These are phyloP conservation scores for Calamus simplicifolius DNA, from an alignment of 176 grass and related monocot species.

Conservation along the genomic window DNA sequence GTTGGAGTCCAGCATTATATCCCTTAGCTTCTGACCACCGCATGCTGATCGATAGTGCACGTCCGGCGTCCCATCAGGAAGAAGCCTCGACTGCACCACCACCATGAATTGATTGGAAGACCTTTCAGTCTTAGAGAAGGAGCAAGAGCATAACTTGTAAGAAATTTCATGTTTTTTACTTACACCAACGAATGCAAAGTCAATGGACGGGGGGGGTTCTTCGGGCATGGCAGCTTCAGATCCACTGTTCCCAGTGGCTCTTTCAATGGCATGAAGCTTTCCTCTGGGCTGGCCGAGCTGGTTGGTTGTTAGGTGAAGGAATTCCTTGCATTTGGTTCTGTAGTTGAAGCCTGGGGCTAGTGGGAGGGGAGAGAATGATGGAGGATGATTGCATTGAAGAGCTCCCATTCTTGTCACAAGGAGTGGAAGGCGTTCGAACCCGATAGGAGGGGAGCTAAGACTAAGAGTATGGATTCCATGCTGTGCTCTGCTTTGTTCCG, in stretches of 20 bases:
- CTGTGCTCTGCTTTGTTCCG: too few relatives aligned
- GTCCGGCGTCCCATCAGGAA: constrained; percentile 87
- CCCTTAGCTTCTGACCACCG: constrained; percentile 85
- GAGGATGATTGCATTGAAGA: constrained; percentile 24
- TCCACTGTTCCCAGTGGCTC: constrained; percentile 15
- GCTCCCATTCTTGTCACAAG: constrained; percentile 20
- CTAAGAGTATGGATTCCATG: not conserved
- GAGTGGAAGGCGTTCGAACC: not conserved
- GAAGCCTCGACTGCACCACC: constrained; percentile 45
- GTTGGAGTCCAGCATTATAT: constrained; percentile 67
- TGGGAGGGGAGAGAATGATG: constrained; percentile 6
- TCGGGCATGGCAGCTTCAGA: constrained; percentile 3
- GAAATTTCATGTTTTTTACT: constrained; percentile 15
- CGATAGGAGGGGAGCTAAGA: constrained; percentile 9
- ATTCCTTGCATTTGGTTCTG: constrained; percentile 6
- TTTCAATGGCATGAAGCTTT: constrained; percentile 31
- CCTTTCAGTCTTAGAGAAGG: not conserved
- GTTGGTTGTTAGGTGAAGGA: constrained; percentile 10
- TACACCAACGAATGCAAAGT: constrained; percentile 87
- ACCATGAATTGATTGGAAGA: not conserved
- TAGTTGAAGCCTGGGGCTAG: constrained; percentile 3
- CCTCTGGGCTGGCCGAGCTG: not conserved
- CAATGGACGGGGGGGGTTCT: constrained; percentile 43
- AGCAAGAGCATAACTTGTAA: not conserved
- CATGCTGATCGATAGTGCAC: constrained; percentile 67